phyloP scores from a whole-genome alignment of 1,139 yeast species.

The Candida sp. region DNA sequence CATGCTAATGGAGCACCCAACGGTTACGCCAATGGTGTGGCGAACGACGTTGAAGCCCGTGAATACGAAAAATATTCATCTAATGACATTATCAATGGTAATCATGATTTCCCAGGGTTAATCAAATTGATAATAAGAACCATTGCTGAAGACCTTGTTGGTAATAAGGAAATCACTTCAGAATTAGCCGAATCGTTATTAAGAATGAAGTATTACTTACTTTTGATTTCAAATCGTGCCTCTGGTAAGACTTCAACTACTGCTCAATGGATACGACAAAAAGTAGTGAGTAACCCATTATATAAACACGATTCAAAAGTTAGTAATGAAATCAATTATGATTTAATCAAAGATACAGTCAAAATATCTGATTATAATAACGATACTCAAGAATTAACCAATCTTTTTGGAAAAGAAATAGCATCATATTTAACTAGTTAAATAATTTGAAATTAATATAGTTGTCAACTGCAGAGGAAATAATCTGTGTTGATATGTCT shows the following conservation, averaged over 20 bases:
- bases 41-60: constrained; percentile 22
- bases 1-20: background rate
- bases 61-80: constrained; percentile 38
- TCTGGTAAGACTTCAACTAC: constrained; percentile 75
- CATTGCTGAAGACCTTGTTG: constrained; percentile 36
- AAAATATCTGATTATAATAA: constrained; percentile 27
- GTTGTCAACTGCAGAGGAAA: background rate
- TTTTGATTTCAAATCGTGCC: constrained; percentile 72
- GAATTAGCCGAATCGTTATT: constrained; percentile 23
- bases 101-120: constrained; percentile 37
- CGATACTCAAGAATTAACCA: constrained; percentile 17
- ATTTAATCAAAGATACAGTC: constrained; percentile 47
- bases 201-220: constrained; percentile 51
- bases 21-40: constrained; percentile 40
- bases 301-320: constrained; percentile 80
- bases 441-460: background rate
- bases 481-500: too few species aligned
- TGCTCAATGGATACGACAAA: constrained; percentile 73
- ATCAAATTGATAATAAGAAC: constrained; percentile 32
- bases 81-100: constrained; percentile 78
- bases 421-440: constrained; percentile 16
- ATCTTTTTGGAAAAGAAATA: constrained; percentile 31
- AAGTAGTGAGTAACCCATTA: constrained; percentile 54
- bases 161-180: constrained; percentile 21
- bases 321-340: constrained; percentile 62